Base-by-base conservation (phyloP, 2,329 filamentous ascomycete genomes). In the Fusarium palustre region DNA sequence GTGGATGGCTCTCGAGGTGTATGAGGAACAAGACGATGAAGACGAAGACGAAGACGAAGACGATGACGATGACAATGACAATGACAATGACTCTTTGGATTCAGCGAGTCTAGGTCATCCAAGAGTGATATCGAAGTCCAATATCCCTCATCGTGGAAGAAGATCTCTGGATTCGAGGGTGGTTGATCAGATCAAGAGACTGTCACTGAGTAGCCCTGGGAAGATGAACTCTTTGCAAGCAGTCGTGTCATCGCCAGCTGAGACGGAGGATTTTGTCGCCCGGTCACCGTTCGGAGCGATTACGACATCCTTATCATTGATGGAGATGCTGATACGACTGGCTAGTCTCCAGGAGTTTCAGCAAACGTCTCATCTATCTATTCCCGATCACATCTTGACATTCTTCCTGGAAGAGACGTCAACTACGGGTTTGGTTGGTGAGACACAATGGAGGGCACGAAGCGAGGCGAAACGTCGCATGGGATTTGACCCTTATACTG, bases 1-100 rank as follows among this genome's bases (percentile, higher is more conserved):
- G 78, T 97, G 94, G 94, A 87, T 97, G 69, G 94, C 94, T 0
- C 88, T 97, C 18, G 93, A 97, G 76, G 92, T 97, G 1, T 96
- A 91, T 76, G 86, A 88, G 18, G 58, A 61, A 36, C 24, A 52
- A 33, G 90, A 92, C 72, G 84, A 88, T 5, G 70, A 74, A 2
- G 69, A 74, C 3, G 73, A 74, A 2, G 56, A 56, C 10, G 77
- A 76, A 15, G 70, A 75, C 0, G 82, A 85, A 2, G 87, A 86
- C 6, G 75, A 84, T 1, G 86, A 87, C 24, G n/a, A 85, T 2
- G 87, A 86, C 6, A 75, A 84, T 1, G 86, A 87, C 24, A n/a
- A 85, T 2, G 87, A 86, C 6, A 75, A 84, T 1, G 86, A 87
- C 24, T 83, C 84, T 3, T 65, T 71, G 11, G 86, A 88, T 39